Conservation (phyloP, 2,329 filamentous ascomycete genomes). For the Allantophomopsis cytisporea region DNA sequence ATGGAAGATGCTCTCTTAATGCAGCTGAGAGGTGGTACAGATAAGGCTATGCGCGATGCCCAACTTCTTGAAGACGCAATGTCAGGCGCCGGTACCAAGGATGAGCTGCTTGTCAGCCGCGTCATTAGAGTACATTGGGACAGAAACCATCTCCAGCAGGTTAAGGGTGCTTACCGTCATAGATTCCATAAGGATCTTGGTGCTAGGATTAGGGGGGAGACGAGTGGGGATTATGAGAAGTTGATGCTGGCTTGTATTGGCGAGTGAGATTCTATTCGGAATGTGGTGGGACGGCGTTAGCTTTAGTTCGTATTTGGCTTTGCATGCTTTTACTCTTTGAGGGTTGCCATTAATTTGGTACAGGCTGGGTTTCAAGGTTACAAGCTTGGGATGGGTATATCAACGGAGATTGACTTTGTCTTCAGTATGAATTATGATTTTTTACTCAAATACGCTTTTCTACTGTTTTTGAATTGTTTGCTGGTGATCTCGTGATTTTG, state of each 20-base stretch:
- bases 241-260: conserved; percentile 55
- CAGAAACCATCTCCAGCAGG: conserved; percentile 55
- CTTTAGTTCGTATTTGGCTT: too few species aligned
- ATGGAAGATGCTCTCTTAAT: conserved; percentile 77
- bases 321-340: too few species aligned
- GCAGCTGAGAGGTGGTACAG: conserved; percentile 63
- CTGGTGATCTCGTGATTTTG: too few species aligned
- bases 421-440: too few species aligned
- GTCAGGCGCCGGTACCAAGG: conserved; percentile 78
- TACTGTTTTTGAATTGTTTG: too few species aligned
- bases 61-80: conserved; percentile 73
- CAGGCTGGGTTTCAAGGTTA: too few species aligned
- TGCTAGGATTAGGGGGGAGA: conserved; percentile 65
- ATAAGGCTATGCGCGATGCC: conserved; percentile 78
- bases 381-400: too few species aligned
- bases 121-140: conserved; percentile 80
- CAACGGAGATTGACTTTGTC: too few species aligned
- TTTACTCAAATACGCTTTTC: too few species aligned
- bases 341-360: too few species aligned
- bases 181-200: conserved; percentile 55
- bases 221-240: conserved; percentile 68
- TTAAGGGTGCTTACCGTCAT: conserved; percentile 66
- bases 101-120: conserved; percentile 63
- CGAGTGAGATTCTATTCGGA: too few species aligned
- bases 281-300: too few species aligned